Base-by-base conservation (phyloP, 352 stramenopile genomes). In the Phytophthora idaei region DNA sequence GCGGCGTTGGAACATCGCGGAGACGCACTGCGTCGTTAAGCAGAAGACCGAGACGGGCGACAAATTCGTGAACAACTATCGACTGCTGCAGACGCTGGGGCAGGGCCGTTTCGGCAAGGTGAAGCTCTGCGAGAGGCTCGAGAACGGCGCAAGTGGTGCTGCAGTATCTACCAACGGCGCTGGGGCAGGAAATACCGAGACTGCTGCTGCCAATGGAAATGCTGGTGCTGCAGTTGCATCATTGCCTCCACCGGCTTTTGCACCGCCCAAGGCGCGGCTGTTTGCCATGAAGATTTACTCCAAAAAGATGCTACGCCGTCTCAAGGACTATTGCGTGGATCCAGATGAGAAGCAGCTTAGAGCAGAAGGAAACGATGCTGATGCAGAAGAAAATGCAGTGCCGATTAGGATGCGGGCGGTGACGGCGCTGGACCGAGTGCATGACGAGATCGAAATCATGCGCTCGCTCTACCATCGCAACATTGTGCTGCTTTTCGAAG, bases 401-500 rank as follows among this genome's bases (percentile, higher is more conserved):
- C 64, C 68, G 4, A 56, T 64, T 37, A 71, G 59, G 28, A 93
- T 94, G 85, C 83, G 84, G 14, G 76, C 85, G 1, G 81, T 95
- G 48, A 94, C 89, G 48, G 89, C 87, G 11, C 69, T 96, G 6
- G 89, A 96, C 56, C 84, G 83, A 42, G 79, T 97, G 53, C 77
- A 80, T 21, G 76, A 92, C 55, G 91, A 97, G 71, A 92, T 97
- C 32, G 60, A 79, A 21, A 93, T 97, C 69, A 96, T 97, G 88
- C 78, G 87, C 5, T 76, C 78, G 28, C 76, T 97, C 27, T 97
- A 95, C 48, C 91, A 97, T 73, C 89, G 90, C 48, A 97, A 97
- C 59, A 78, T 97, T 47, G 90, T 96, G 55, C 67, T 97, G 59
- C 78, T 97, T 21, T 97, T 97, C 55, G 91, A 97, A 71, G 91